These are phyloP conservation scores for Groenewaldozyma auringiensis DNA, from an alignment of 1,139 yeast genomes.

Conservation along the genomic window DNA sequence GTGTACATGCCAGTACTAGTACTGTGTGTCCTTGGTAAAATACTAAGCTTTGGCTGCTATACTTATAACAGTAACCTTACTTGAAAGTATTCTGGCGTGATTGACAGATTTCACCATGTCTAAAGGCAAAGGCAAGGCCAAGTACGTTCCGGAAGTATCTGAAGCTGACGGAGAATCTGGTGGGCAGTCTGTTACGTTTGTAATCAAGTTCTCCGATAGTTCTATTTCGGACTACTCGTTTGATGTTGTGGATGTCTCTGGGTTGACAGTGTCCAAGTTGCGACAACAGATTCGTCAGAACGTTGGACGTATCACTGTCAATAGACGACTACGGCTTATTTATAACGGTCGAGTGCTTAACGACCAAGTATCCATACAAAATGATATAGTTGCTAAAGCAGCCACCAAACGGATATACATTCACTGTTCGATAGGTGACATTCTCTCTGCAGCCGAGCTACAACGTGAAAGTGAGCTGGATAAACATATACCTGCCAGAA, in stretches of 20 bases:
- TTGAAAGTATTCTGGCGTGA: no score
- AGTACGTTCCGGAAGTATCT: no score
- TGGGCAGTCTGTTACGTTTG: no score
- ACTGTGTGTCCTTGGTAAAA: not conserved
- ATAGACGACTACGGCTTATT: slow-evolving; percentile 58
- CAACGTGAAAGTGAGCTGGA: slow-evolving; percentile 57
- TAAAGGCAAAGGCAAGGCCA: not conserved
- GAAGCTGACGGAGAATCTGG: no score
- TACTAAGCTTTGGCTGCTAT: no score
- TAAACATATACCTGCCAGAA: slow-evolving; percentile 38
- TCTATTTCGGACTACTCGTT: slow-evolving; percentile 39
- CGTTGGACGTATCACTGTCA: slow-evolving; percentile 30
- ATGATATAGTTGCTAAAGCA: slow-evolving; percentile 35
- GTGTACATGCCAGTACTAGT: no score
- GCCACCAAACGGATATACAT: slow-evolving; percentile 41
- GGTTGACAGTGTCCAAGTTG: slow-evolving; percentile 38
- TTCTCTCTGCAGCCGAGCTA: slow-evolving; percentile 50
- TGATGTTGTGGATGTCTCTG: slow-evolving; percentile 33
- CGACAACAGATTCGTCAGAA: slow-evolving; percentile 36
- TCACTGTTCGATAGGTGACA: slow-evolving; percentile 79
- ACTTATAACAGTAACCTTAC: no score
- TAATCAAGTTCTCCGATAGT: slow-evolving; percentile 46
- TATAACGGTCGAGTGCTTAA: slow-evolving; percentile 66
- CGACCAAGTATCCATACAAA: slow-evolving; percentile 48
- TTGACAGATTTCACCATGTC: no score